These are phyloP conservation scores for Phaffomyces thermotolerans DNA, from an alignment of 805 yeast genomes.

Conservation along the genomic window DNA sequence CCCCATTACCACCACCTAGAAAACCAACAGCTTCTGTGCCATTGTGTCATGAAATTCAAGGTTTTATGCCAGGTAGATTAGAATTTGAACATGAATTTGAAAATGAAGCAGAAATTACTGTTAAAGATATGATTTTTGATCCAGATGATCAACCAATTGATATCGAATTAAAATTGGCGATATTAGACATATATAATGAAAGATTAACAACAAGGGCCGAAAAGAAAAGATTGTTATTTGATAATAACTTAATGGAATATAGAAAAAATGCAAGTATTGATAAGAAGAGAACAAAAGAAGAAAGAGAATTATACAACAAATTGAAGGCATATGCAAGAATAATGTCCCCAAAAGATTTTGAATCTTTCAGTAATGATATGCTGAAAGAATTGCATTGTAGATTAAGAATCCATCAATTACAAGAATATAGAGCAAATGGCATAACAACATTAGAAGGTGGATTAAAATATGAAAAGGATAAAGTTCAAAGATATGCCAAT, in stretches of 20 bases:
- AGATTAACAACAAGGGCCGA: slow-evolving; percentile 89
- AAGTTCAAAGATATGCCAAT: slow-evolving; percentile 56
- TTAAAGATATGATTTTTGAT: slow-evolving; percentile 93
- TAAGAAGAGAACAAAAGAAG: slow-evolving; percentile 83
- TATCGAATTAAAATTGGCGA: slow-evolving; percentile 80
- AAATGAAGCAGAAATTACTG: slow-evolving; percentile 90
- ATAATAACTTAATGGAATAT: slow-evolving; percentile 77
- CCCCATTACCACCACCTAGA: slow-evolving; percentile 77
- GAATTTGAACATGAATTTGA: slow-evolving; percentile 96
- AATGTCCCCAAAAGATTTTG: slow-evolving; percentile 76
- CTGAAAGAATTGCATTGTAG: slow-evolving; percentile 73
- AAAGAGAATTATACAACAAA: slow-evolving; percentile 69
- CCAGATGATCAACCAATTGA: slow-evolving; percentile 87
- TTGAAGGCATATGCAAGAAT: slow-evolving; percentile 77
- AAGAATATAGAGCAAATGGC: slow-evolving; percentile 90
- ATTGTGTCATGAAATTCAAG: slow-evolving; percentile 93
- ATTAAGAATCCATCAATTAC: slow-evolving; percentile 78
- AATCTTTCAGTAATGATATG: slow-evolving; percentile 63
- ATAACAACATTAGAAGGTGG: slow-evolving; percentile 81
- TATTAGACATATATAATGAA: slow-evolving; percentile 83
- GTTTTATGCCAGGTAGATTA: slow-evolving; percentile 96
- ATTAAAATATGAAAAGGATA: slow-evolving; percentile 80
- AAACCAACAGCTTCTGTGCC: slow-evolving; percentile 93
- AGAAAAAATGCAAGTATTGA: slow-evolving; percentile 74
- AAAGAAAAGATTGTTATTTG: slow-evolving; percentile 73